Evolutionary conservation across 495 filamentous ascomycete genomes (phyloP).

Genomic region (Talaromyces proteolyticus): DNA sequence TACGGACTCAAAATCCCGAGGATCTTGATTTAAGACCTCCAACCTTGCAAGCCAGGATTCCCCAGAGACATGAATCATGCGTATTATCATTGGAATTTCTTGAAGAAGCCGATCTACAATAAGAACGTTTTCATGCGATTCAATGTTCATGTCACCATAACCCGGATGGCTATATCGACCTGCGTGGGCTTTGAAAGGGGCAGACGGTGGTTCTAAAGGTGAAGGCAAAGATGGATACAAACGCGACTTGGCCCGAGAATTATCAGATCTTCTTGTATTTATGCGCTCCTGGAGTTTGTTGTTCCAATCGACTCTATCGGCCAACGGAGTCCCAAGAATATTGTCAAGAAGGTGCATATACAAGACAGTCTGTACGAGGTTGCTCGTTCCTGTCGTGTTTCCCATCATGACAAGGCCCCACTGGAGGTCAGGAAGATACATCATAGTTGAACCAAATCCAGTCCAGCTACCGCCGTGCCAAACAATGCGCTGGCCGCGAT

Average conservation of each 20-base stretch:
- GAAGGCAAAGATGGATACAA: conserved; percentile 17
- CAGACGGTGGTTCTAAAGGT: conserved; percentile 17
- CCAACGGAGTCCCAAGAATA: conserved; percentile 13
- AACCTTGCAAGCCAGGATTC: neutral
- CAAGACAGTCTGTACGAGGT: conserved; percentile 20
- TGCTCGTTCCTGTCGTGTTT: conserved; percentile 31
- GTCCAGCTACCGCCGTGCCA: conserved; percentile 40
- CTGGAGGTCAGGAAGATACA: conserved; percentile 35
- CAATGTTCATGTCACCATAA: conserved; percentile 27
- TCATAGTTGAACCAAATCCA: conserved; percentile 38
- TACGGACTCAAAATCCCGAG: neutral
- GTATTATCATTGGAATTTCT: neutral
- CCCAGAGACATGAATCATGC: neutral
- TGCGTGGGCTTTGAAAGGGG: conserved; percentile 24
- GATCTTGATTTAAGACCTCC: neutral
- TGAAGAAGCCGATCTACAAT: neutral
- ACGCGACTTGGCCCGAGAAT: conserved; percentile 9
- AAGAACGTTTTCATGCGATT: neutral
- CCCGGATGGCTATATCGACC: conserved; percentile 37
- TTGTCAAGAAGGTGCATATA: conserved; percentile 35
- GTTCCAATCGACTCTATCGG: neutral
- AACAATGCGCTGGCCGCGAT: conserved; percentile 35
- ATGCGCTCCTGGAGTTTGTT: conserved; percentile 8
- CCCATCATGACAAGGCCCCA: conserved; percentile 41
- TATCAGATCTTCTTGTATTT: conserved; percentile 10